phyloP scores from a whole-genome alignment of 2,329 filamentous ascomycete genomes.

The Apiospora koreana region DNA sequence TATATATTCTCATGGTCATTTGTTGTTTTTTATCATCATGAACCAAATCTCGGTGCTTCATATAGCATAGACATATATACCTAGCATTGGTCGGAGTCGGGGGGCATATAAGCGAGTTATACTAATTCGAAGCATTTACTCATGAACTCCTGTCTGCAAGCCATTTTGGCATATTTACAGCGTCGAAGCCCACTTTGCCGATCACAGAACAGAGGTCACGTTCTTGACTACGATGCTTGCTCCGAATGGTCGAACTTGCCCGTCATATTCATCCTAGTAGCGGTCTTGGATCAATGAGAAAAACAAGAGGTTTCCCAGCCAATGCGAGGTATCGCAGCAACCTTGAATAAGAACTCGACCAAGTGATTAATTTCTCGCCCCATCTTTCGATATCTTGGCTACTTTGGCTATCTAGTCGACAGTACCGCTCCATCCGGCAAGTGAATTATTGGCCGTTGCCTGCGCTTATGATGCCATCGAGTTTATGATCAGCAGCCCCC shows the following conservation, averaged over 20 bases:
- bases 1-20: background rate
- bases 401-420: background rate
- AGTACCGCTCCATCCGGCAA: background rate
- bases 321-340: background rate
- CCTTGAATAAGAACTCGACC: background rate
- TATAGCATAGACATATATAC: conserved; percentile 14
- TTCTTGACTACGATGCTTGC: background rate
- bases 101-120: conserved; percentile 12
- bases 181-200: background rate
- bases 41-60: conserved; percentile 12
- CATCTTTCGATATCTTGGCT: background rate
- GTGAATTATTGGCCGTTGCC: no score
- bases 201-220: background rate
- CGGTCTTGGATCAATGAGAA: background rate
- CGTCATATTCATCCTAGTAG: background rate
- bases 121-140: conserved; percentile 9
- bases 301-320: background rate
- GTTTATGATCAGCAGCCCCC: background rate
- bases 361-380: background rate
- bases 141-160: background rate
- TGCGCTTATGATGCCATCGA: no score
- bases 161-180: no score
- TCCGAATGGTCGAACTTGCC: background rate
- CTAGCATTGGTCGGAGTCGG: conserved; percentile 13
- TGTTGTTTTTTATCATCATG: background rate